Evolutionary conservation across 2,329 filamentous ascomycete genomes (phyloP).

Genomic region (Aspergillus neoniger): DNA sequence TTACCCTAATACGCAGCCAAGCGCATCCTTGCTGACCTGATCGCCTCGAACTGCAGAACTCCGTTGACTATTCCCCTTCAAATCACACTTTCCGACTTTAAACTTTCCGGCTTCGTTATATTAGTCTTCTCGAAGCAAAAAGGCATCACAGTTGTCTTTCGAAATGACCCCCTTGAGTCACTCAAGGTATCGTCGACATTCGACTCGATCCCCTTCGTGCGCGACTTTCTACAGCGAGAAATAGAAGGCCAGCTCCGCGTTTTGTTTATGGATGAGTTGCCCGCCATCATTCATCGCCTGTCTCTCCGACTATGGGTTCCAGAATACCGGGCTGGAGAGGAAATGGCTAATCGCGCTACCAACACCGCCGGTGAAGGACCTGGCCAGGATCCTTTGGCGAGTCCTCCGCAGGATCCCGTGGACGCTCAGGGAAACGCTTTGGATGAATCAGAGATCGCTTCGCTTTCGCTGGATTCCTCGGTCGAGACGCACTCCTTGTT

Average conservation of each 20-base stretch:
- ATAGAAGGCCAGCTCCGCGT: slow-evolving; percentile 92
- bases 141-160: slow-evolving; percentile 91
- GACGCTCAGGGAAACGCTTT: slow-evolving; percentile 77
- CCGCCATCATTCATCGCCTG: slow-evolving; percentile 91
- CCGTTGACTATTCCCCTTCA: slow-evolving; percentile 96
- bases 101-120: slow-evolving; percentile 95
- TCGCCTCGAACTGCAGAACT: slow-evolving; percentile 50
- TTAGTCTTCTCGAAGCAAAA: slow-evolving; percentile 97
- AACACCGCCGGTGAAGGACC: slow-evolving; percentile 59
- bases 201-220: slow-evolving; percentile 97
- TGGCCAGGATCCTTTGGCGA: slow-evolving; percentile 77
- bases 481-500: slow-evolving; percentile 86
- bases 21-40: slow-evolving; percentile 5
- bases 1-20: neutral
- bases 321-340: slow-evolving; percentile 72
- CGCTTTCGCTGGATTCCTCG: slow-evolving; percentile 75
- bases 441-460: slow-evolving; percentile 72
- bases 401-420: slow-evolving; percentile 77
- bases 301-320: slow-evolving; percentile 88
- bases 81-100: slow-evolving; percentile 93
- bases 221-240: slow-evolving; percentile 92
- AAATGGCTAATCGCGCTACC: slow-evolving; percentile 55
- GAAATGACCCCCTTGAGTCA: slow-evolving; percentile 96
- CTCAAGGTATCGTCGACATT: slow-evolving; percentile 98
- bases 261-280: slow-evolving; percentile 96